Percentiles rank a stretch among this genome's conserved stretches.
phyloP scores from a whole-genome alignment of 805 yeast genomes.

The Wickerhamiella lipophila region DNA sequence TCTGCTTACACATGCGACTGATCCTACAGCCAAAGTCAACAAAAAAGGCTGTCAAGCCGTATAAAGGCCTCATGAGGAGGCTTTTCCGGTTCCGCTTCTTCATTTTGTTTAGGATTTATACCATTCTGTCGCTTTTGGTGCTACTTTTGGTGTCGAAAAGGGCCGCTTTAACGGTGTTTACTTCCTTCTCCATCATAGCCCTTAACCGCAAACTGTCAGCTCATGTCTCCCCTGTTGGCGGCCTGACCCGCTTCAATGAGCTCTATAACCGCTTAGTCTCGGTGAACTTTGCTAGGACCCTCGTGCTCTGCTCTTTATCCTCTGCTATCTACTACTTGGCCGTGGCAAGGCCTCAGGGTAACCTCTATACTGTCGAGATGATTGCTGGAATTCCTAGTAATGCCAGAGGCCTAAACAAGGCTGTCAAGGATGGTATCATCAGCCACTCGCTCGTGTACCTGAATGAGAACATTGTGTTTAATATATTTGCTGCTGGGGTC shows the following conservation, averaged over 20 bases:
- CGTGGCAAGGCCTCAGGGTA: background rate
- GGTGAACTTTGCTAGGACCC: background rate
- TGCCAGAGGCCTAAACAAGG: background rate
- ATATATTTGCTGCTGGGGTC: background rate
- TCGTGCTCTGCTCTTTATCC: background rate
- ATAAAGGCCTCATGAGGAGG: background rate
- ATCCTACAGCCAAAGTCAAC: slow-evolving; percentile 10
- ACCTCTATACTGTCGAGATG: slow-evolving; percentile 1
- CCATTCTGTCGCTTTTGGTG: background rate
- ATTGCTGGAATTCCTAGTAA: slow-evolving; percentile 1
- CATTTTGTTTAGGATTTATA: background rate
- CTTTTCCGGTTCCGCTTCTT: slow-evolving; percentile 1
- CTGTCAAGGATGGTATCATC: background rate
- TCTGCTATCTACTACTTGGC: background rate
- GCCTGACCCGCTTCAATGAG: slow-evolving; percentile 6
- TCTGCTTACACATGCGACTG: slow-evolving; percentile 11
- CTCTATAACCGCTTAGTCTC: background rate
- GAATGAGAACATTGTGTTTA: slow-evolving; percentile 4
- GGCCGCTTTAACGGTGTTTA: background rate
- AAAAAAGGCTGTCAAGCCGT: slow-evolving; percentile 8
- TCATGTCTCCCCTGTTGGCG: background rate
- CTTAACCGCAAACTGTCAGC: background rate
- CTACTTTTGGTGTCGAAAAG: background rate
- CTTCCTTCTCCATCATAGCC: background rate
- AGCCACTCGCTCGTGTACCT: slow-evolving; percentile 6